Evolutionary conservation across 139 green algal genomes (phyloP), one percentile per base, ranked within the genome.

Genomic region (Tetratostichococcus sp.): DNA sequence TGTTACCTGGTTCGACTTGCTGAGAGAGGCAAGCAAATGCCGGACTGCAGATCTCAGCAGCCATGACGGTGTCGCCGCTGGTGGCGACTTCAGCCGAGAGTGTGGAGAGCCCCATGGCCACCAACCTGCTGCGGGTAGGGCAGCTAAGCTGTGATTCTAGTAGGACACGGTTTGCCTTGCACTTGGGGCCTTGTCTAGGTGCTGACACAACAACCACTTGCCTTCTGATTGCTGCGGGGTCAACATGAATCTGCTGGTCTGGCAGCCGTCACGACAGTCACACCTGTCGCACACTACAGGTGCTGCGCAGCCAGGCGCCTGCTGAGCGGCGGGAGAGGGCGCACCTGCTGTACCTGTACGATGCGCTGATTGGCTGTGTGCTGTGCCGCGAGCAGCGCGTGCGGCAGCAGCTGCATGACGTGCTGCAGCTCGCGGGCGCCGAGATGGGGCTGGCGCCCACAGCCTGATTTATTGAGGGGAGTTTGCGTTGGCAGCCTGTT

Each of bases 281-380:
- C 35, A 75, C 74, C 43, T 84, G 65, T 19, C n/a, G n/a, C n/a
- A n/a, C 14, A 26, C 35, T 75, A 43, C 33, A 83, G 73, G 30
- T 79, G 14, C 34, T 65, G 5, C 71, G 59, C 25, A 65, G 76
- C 30, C 66, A 79, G 67, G 21, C 73, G 39, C 17, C 8, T 1
- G 62, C 65, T 6, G 62, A 77, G 67, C 79, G 79, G 16, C 70
- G 81, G 3, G 84, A 87, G 65, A 68, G 81, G 26, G 77, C 77
- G 21, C 87, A 92, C 79, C 77, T 92, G 69, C 79, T 92, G 62
- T 65, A 82, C 31, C 42, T 92, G 32, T 92, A 90, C 76, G 42
- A 43, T 17, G 42, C 74, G 21, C 77, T 92, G n/a, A 78, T 68
- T 28, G 73, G 65, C 1, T 86, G 79, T 62, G 67, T 89, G 6